Conservation (phyloP, 768 basidiomycete genomes). For the Podaxis mareebaensis region DNA sequence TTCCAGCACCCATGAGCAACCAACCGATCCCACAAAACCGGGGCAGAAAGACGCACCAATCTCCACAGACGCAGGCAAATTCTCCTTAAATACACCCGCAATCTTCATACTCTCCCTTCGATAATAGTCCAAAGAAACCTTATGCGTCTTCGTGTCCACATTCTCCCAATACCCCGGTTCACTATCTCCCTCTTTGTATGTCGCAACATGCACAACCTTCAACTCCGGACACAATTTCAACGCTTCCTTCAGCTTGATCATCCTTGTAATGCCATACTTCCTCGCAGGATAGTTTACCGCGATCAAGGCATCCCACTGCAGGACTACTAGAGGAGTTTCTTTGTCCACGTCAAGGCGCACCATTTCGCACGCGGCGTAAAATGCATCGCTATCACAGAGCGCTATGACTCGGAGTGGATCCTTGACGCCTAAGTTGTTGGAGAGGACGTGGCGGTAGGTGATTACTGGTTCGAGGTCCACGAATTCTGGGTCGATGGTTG, state of each 20-base stretch:
- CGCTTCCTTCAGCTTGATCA: conserved; percentile 82
- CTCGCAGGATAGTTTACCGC: conserved; percentile 97
- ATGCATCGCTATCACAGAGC: conserved; percentile 89
- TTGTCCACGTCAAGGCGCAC: conserved; percentile 67
- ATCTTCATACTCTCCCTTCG: conserved; percentile 90
- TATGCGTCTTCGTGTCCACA: conserved; percentile 87
- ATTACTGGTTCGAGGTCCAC: conserved; percentile 66
- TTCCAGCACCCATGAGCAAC: background rate
- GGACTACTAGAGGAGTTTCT: conserved; percentile 72
- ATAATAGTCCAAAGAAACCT: conserved; percentile 95
- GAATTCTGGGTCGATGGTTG: conserved; percentile 40
- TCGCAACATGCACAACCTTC: conserved; percentile 89
- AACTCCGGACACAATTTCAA: conserved; percentile 84
- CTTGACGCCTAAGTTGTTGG: conserved; percentile 63
- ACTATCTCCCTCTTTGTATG: conserved; percentile 83
- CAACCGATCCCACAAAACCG: background rate
- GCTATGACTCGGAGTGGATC: conserved; percentile 86
- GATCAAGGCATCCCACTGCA: conserved; percentile 88
- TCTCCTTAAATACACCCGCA: conserved; percentile 76
- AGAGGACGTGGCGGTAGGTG: conserved; percentile 78
- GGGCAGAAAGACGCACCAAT: conserved; percentile 52
- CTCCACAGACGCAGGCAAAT: conserved; percentile 69
- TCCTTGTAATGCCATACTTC: conserved; percentile 89
- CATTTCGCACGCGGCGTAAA: conserved; percentile 86
- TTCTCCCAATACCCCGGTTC: conserved; percentile 94